Percentiles rank a stretch among this genome's conserved stretches.
These are phyloP conservation scores for Wickerhamiella azymoides DNA, from an alignment of 805 yeast species.

Conservation along the genomic window DNA sequence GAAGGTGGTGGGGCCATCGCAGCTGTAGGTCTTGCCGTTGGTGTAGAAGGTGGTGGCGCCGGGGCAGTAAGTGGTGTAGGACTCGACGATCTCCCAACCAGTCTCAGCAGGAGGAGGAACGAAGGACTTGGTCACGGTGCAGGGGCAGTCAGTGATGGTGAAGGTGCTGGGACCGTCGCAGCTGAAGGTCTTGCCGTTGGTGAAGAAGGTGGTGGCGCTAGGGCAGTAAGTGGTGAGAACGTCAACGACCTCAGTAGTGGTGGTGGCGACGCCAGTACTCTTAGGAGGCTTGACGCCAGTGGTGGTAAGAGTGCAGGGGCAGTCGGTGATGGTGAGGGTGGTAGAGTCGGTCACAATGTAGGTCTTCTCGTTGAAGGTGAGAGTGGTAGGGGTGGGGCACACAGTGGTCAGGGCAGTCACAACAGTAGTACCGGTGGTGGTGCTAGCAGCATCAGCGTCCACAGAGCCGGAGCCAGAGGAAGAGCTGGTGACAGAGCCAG, in stretches of 20 bases:
- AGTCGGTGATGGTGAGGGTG: conserved; percentile 1
- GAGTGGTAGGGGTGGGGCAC: not conserved
- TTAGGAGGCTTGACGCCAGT: not conserved
- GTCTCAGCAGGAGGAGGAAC: conserved; percentile 7
- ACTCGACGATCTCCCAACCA: not conserved
- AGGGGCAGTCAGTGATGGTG: conserved; percentile 4
- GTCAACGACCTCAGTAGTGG: not conserved
- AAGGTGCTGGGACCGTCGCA: conserved; percentile 15
- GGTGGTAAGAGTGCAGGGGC: conserved; percentile 1
- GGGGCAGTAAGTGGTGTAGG: conserved; percentile 5
- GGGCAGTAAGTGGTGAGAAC: not conserved
- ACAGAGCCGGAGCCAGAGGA: conserved; percentile 24
- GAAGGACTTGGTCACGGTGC: conserved; percentile 3
- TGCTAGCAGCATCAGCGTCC: conserved; percentile 60
- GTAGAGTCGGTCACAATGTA: not conserved
- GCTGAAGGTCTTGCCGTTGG: conserved; percentile 1
- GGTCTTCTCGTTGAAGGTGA: not conserved
- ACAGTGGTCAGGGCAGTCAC: not conserved
- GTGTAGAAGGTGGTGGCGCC: conserved; percentile 9
- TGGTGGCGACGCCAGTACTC: not conserved
- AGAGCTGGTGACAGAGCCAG: conserved; percentile 19
- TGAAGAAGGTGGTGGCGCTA: not conserved
- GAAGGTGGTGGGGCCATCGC: not conserved
- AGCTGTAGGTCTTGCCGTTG: conserved; percentile 9
- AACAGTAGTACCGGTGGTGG: not conserved